Evolutionary conservation across 257 asterid species (phyloP).

Genomic region (Salvia hispanica): DNA sequence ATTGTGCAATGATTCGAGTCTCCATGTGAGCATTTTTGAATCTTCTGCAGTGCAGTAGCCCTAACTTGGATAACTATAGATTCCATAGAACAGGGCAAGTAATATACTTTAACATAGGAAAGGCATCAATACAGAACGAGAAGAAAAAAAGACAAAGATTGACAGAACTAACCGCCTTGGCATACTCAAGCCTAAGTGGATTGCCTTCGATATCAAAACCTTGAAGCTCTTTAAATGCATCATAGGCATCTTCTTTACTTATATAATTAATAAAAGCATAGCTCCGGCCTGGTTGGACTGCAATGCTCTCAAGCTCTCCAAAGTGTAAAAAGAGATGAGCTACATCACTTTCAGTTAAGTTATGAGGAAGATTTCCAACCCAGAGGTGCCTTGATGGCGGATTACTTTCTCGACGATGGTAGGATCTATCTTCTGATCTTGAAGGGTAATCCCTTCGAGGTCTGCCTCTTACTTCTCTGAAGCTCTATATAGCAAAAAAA

Average conservation of each 20-base stretch:
- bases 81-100: slow-evolving; percentile 35
- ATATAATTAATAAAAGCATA: slow-evolving; percentile 78
- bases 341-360: slow-evolving; percentile 59
- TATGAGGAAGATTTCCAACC: slow-evolving; percentile 81
- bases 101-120: slow-evolving; percentile 36
- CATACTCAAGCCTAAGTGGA: slow-evolving; percentile 87
- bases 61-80: slow-evolving; percentile 29
- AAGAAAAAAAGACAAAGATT: slow-evolving; percentile 59
- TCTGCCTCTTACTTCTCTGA: slow-evolving; percentile 76
- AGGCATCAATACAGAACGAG: slow-evolving; percentile 36
- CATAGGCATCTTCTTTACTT: slow-evolving; percentile 74
- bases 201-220: slow-evolving; percentile 81
- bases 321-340: slow-evolving; percentile 63
- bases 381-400: slow-evolving; percentile 96
- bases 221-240: slow-evolving; percentile 86
- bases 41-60: slow-evolving; percentile 27
- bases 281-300: slow-evolving; percentile 92
- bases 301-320: slow-evolving; percentile 81
- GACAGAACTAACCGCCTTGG: slow-evolving; percentile 98
- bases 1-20: slow-evolving; percentile 16
- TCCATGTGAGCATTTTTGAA: slow-evolving; percentile 18
- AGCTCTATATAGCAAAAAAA: slow-evolving; percentile 47
- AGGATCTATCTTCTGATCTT: slow-evolving; percentile 65
- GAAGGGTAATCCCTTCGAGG: slow-evolving; percentile 66
- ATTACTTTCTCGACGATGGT: slow-evolving; percentile 55